These are phyloP conservation scores for Populus simonii DNA, from an alignment of 345 rosid genomes.

Conservation along the genomic window DNA sequence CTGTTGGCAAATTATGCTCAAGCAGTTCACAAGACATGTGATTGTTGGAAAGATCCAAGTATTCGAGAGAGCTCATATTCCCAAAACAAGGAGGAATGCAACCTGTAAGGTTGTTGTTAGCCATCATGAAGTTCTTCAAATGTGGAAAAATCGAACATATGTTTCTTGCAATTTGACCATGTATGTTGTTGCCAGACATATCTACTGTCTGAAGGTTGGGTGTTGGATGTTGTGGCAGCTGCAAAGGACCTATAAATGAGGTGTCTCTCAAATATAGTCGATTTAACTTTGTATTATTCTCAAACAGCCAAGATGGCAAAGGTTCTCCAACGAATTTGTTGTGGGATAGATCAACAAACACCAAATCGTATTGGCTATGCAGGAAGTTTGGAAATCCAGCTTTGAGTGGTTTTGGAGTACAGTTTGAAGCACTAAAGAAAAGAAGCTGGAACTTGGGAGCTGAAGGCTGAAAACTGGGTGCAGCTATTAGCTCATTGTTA, in stretches of 20 bases:
- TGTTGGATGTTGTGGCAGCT: neutral
- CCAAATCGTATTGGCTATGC: neutral
- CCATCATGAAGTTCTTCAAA: neutral
- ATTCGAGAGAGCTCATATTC: neutral
- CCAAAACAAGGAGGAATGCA: conserved; percentile 20
- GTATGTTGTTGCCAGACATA: neutral
- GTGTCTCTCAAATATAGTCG: neutral
- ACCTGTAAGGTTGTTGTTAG: conserved; percentile 11
- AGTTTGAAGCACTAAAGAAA: too few species aligned
- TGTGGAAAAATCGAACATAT: conserved; percentile 4
- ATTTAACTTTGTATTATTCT: conserved; percentile 23
- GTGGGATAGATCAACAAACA: neutral
- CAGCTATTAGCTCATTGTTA: too few species aligned
- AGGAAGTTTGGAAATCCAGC: too few species aligned
- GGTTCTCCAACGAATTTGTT: neutral
- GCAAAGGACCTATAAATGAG: conserved; percentile 2
- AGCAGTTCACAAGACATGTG: neutral
- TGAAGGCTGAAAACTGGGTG: too few species aligned
- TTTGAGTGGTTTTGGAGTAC: too few species aligned
- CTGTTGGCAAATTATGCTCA: neutral
- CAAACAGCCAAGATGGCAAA: conserved; percentile 27
- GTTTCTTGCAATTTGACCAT: conserved; percentile 1
- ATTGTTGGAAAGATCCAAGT: conserved; percentile 24
- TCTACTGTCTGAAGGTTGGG: neutral
- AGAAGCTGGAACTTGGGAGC: too few species aligned